These are phyloP conservation scores for Beauveria australis DNA, from an alignment of 2,329 filamentous ascomycete species.

Conservation along the genomic window DNA sequence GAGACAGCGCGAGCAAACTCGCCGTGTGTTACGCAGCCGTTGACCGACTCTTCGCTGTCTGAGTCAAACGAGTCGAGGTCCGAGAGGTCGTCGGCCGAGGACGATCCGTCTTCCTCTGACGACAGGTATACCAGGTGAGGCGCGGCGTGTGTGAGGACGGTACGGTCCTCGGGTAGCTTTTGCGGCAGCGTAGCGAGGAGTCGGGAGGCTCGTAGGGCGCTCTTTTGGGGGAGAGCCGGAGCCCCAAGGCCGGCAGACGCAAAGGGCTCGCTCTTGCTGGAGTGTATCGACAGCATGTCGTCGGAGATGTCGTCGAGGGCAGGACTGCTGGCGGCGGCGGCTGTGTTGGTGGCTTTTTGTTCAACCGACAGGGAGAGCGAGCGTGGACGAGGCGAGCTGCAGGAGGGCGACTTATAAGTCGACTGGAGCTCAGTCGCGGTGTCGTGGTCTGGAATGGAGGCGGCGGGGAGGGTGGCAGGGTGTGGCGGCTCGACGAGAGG, in stretches of 20 bases:
- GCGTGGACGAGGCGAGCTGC: neutral
- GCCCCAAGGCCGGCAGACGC: slow-evolving; percentile 14
- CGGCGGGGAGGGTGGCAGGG: slow-evolving; percentile 5
- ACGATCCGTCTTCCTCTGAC: slow-evolving; percentile 57
- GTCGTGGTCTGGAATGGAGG: slow-evolving; percentile 9
- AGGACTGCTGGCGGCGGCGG: neutral
- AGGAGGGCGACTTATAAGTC: slow-evolving; percentile 8
- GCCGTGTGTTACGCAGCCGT: slow-evolving; percentile 38
- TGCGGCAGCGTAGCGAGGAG: slow-evolving; percentile 25
- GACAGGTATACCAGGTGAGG: slow-evolving; percentile 57
- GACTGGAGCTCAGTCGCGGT: neutral
- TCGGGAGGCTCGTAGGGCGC: slow-evolving; percentile 39
- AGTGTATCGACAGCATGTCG: slow-evolving; percentile 22
- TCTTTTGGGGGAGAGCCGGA: slow-evolving; percentile 43
- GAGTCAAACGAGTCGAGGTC: slow-evolving; percentile 30
- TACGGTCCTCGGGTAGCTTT: slow-evolving; percentile 23
- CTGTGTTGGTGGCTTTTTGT: neutral
- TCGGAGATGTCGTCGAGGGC: slow-evolving; percentile 7
- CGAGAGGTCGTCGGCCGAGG: slow-evolving; percentile 43
- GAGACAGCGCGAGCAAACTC: slow-evolving; percentile 51
- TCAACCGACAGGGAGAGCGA: slow-evolving; percentile 2
- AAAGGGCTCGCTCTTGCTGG: slow-evolving; percentile 15
- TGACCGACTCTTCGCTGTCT: slow-evolving; percentile 26
- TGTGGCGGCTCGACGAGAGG: slow-evolving; percentile 1
- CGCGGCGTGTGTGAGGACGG: slow-evolving; percentile 29